phyloP scores from a whole-genome alignment of 345 rosid genomes.

The Populus deltoides region DNA sequence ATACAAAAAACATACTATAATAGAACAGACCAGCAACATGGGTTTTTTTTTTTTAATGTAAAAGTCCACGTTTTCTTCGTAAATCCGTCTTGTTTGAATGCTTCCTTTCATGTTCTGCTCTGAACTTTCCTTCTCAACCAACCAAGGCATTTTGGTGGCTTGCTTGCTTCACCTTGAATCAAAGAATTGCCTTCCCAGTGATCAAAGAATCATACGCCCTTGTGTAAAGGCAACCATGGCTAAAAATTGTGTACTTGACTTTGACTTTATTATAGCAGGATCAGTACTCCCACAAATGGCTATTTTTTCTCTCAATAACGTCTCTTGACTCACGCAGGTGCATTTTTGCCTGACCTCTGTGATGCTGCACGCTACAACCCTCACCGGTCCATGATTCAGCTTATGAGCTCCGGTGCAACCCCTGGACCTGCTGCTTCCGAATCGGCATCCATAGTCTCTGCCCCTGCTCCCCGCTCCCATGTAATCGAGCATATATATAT shows the following conservation, averaged over 20 bases:
- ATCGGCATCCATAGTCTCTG: background rate
- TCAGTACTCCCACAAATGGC: background rate
- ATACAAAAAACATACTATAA: no score
- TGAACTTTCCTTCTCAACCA: background rate
- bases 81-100: background rate
- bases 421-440: conserved; percentile 40
- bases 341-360: conserved; percentile 81
- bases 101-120: background rate
- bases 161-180: conserved; percentile 20
- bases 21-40: no score
- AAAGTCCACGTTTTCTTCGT: background rate
- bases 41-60: no score
- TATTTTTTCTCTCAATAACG: conserved; percentile 1
- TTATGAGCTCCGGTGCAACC: conserved; percentile 59
- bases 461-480: conserved; percentile 28
- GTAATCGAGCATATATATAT: background rate
- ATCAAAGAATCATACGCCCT: background rate
- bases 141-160: background rate
- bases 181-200: conserved; percentile 12
- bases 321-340: conserved; percentile 49
- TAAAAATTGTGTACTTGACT: background rate
- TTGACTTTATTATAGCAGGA: background rate
- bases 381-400: conserved; percentile 69
- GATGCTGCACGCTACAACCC: conserved; percentile 57
- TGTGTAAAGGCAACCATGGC: background rate